Evolutionary conservation across 2,329 filamentous ascomycete genomes (phyloP), one percentile per base, ranked within the genome.

Genomic region (Alternaria sp.): DNA sequence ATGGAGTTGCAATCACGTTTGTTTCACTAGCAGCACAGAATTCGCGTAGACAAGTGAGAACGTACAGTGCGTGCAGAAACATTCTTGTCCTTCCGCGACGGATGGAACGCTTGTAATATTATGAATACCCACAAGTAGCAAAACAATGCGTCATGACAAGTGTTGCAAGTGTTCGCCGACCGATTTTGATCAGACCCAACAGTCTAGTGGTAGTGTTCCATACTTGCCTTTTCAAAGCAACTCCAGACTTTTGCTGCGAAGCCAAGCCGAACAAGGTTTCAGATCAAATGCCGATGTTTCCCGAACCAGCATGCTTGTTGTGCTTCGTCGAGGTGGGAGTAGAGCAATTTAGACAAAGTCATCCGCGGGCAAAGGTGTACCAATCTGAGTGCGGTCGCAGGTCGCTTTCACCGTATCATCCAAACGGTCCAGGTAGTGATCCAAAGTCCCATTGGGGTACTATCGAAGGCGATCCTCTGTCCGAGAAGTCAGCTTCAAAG

Each of bases 381-480:
- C 32, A 38, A 49, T 49, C 14, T n/a, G 7, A 22, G 2, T 38
- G 32, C 9, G 46, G 32, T 24, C 16, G n/a, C 1, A 24, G 32
- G 20, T 30, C 30, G 46, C 20, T 49, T 49, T 49, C 20, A 28
- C 2, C 46, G 20, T 14, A 36, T 49, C 18, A 38, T 53, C 26
- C 43, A 39, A 38, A 41, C 14, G 28, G 12, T 30, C 24, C 20
- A 43, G 36, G 42, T 46, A 30, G 20, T 30, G 28, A 28, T 51
- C 11, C 20, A 39, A 14, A 5, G 28, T 11, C 18, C 12, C 30
- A 43, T 7, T 26, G 9, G 14, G n/a, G 51, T 52, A 22, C 57
- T 67, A 72, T 64, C 67, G 62, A 57, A 70, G 67, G 11, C 70
- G 70, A 65, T 72, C 68, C 68, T 71, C 69, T 72, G 66, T 56